Evolutionary conservation across 2,329 filamentous ascomycete genomes (phyloP).

Genomic region (Scopulariopsis brevicaulis): DNA sequence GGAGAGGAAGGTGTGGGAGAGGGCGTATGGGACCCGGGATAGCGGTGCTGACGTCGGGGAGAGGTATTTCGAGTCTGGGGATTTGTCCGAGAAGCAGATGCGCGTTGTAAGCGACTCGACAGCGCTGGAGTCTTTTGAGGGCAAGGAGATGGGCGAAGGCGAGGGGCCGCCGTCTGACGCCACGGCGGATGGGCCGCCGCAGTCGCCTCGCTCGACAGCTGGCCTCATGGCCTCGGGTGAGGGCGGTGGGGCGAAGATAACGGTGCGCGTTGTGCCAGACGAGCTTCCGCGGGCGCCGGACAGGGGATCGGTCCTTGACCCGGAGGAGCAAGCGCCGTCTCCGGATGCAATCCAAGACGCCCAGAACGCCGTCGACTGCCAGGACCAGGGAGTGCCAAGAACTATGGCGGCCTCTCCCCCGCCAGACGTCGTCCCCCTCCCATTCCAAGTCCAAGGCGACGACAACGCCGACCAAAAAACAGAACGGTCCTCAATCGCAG

Average conservation of each 20-base stretch:
- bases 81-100: neutral
- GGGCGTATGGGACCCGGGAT: slow-evolving; percentile 55
- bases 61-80: slow-evolving; percentile 31
- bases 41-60: slow-evolving; percentile 9
- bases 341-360: neutral
- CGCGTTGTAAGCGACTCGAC: neutral
- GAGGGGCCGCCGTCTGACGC: neutral
- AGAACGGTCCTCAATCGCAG: slow-evolving; percentile 56
- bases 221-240: slow-evolving; percentile 29
- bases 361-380: neutral
- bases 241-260: slow-evolving; percentile 33
- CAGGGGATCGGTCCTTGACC: slow-evolving; percentile 4
- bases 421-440: slow-evolving; percentile 52
- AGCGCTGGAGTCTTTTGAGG: neutral
- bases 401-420: slow-evolving; percentile 24
- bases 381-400: neutral
- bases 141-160: neutral
- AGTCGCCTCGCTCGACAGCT: slow-evolving; percentile 10
- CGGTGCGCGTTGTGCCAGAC: slow-evolving; percentile 39
- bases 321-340: slow-evolving; percentile 6
- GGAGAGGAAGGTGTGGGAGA: slow-evolving; percentile 65
- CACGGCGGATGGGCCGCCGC: neutral
- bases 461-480: slow-evolving; percentile 7
- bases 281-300: slow-evolving; percentile 22
- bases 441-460: slow-evolving; percentile 42